Evolutionary conservation across 2,329 filamentous ascomycete species (phyloP).

Genomic region (Paecilomyces sp.): DNA sequence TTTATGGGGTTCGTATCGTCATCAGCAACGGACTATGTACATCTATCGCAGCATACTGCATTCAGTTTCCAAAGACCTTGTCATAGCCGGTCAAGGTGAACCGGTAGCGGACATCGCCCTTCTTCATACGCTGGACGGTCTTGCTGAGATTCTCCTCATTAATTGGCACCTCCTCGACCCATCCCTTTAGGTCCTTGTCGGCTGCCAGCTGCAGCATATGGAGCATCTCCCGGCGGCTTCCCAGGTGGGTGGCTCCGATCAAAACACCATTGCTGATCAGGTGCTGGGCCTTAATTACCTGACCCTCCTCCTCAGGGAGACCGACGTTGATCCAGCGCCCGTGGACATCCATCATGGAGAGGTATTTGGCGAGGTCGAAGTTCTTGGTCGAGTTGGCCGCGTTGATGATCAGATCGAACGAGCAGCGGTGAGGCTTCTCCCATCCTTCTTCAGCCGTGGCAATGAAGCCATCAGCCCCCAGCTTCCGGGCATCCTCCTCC

Average conservation of each 20-base stretch:
- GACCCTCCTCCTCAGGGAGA: constrained; percentile 68
- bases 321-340: constrained; percentile 74
- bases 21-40: background rate
- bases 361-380: constrained; percentile 58
- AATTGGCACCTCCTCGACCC: constrained; percentile 66
- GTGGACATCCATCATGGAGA: constrained; percentile 73
- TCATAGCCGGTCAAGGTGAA: constrained; percentile 55
- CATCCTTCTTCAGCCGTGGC: constrained; percentile 51
- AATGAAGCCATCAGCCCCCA: constrained; percentile 57
- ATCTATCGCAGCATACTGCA: background rate
- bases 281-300: constrained; percentile 64
- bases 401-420: constrained; percentile 62
- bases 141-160: constrained; percentile 62
- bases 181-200: constrained; percentile 61
- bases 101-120: constrained; percentile 65
- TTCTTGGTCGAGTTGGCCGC: constrained; percentile 68
- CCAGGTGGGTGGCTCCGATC: constrained; percentile 65
- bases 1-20: background rate
- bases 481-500: constrained; percentile 52
- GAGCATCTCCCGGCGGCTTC: constrained; percentile 62
- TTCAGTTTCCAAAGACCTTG: constrained; percentile 21
- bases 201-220: constrained; percentile 66
- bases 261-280: constrained; percentile 67
- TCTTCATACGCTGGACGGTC: constrained; percentile 61
- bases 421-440: constrained; percentile 47